Evolutionary conservation across 345 rosid species (phyloP).

Genomic region (Rhodamnia argentea): DNA sequence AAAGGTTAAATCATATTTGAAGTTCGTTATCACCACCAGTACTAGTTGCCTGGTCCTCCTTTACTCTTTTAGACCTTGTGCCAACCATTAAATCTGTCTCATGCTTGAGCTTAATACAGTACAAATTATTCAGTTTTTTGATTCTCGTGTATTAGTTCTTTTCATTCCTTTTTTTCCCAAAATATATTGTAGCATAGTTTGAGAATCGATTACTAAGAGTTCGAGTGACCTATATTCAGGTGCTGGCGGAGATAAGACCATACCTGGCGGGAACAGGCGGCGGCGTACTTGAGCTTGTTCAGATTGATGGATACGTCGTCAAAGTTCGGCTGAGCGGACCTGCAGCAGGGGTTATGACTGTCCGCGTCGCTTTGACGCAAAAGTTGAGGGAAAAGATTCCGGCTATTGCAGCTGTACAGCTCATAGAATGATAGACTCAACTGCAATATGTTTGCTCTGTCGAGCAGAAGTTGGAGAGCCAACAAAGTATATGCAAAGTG

Average conservation of each 20-base stretch:
- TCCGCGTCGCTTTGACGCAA: slow-evolving; percentile 83
- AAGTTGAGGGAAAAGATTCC: slow-evolving; percentile 84
- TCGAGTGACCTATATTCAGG: slow-evolving; percentile 18
- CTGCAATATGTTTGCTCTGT: not conserved
- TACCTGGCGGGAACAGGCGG: slow-evolving; percentile 89
- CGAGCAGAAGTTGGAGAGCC: not conserved
- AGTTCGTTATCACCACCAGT: not conserved
- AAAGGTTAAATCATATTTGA: not conserved
- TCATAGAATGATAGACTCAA: slow-evolving; percentile 33
- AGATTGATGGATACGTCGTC: slow-evolving; percentile 57
- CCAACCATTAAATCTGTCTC: not conserved
- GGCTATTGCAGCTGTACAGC: slow-evolving; percentile 69
- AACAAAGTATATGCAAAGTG: not conserved
- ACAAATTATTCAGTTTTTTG: not conserved
- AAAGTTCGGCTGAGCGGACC: slow-evolving; percentile 74
- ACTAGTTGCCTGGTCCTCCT: not conserved
- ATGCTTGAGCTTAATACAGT: not conserved
- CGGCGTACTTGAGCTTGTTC: slow-evolving; percentile 64
- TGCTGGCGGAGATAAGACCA: slow-evolving; percentile 81
- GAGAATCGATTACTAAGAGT: not conserved
- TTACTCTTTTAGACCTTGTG: not conserved
- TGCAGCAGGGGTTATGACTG: slow-evolving; percentile 89
- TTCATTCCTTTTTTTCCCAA: not conserved
- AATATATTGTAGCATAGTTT: not conserved
- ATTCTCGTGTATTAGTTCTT: not conserved